Evolutionary conservation across 1,284 basidiomycete species (phyloP).

Genomic region (Boletus smithii): DNA sequence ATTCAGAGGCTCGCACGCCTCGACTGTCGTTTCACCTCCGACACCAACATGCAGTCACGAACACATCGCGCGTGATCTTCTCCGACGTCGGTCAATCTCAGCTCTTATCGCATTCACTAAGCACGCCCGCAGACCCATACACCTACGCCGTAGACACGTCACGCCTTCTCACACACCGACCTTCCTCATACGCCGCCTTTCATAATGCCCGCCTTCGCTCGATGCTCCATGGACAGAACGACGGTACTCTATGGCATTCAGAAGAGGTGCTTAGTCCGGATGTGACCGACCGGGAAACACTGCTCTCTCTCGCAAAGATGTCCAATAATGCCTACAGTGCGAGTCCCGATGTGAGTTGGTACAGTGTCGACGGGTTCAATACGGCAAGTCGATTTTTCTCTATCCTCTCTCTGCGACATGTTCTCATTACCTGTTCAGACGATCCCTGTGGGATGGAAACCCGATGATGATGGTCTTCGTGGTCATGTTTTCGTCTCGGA

Average conservation of each 20-base stretch:
- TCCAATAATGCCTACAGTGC: conserved; percentile 77
- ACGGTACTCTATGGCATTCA: conserved; percentile 48
- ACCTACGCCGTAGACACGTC: conserved; percentile 39
- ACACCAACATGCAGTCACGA: conserved; percentile 56
- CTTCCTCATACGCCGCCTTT: conserved; percentile 47
- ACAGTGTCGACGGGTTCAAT: conserved; percentile 66
- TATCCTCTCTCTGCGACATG: background rate
- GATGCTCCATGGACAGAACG: conserved; percentile 40
- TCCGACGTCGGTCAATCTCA: conserved; percentile 42
- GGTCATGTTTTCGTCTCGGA: conserved; percentile 83
- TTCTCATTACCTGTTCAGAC: conserved; percentile 37
- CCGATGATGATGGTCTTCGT: conserved; percentile 80
- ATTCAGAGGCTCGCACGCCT: conserved; percentile 12
- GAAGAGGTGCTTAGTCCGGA: conserved; percentile 60
- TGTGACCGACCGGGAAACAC: conserved; percentile 66
- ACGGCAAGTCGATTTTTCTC: conserved; percentile 37
- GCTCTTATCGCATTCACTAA: conserved; percentile 22
- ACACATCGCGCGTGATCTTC: conserved; percentile 53
- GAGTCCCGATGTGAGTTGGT: conserved; percentile 66
- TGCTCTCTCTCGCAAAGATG: conserved; percentile 86
- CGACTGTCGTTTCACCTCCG: conserved; percentile 58
- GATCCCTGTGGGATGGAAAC: conserved; percentile 85
- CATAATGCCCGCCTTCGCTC: conserved; percentile 46
- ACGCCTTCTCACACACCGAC: conserved; percentile 40
- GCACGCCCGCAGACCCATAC: conserved; percentile 26